Conservation (phyloP, 306 rosid genomes). For the Cicer yamashitae region DNA sequence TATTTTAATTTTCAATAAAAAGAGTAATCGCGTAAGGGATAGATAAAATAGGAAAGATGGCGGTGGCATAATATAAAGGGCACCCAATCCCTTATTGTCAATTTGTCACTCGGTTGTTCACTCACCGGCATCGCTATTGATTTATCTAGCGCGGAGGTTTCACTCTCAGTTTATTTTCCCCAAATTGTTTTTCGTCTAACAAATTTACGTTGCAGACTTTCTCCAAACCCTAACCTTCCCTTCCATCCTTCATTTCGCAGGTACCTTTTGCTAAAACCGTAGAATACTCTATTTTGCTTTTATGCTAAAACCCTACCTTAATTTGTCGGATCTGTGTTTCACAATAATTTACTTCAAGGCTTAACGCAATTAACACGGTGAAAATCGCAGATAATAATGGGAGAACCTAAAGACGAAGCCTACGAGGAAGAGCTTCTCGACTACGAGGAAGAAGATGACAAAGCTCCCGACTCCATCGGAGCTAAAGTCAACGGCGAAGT, state of each 20-base stretch:
- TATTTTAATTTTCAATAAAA: too few species aligned
- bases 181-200: conserved; percentile 69
- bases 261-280: conserved; percentile 59
- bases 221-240: conserved; percentile 39
- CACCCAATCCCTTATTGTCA: not conserved
- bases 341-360: not conserved
- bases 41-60: not conserved
- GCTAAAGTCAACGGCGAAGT: conserved; percentile 91
- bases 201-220: conserved; percentile 81
- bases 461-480: conserved; percentile 80
- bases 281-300: not conserved
- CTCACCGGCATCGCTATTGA: not conserved
- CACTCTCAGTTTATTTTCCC: not conserved
- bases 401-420: conserved; percentile 83
- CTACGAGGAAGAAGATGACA: conserved; percentile 95
- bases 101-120: not conserved
- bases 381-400: conserved; percentile 64
- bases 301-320: conserved; percentile 44
- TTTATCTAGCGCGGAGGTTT: not conserved
- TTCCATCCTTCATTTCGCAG: conserved; percentile 45
- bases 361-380: not conserved
- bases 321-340: not conserved
- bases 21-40: too few species aligned
- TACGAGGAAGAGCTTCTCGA: conserved; percentile 98
- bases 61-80: not conserved